Conservation (phyloP, 306 rosid genomes). For the Psophocarpus tetragonolobus region DNA sequence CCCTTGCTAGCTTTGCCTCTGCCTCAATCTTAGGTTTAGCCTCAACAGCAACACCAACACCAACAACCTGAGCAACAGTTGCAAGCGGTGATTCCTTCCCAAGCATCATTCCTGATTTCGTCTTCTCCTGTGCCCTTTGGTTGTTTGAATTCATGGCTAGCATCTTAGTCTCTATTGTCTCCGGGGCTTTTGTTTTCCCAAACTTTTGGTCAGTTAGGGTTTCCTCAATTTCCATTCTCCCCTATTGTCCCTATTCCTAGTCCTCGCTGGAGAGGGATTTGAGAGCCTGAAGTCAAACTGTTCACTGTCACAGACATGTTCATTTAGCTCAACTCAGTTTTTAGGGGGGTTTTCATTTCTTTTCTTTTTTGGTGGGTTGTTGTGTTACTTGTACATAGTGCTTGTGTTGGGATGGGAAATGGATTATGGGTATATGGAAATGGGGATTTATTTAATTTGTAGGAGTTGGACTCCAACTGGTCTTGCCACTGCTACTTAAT, state of each 20-base stretch:
- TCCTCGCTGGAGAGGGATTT: slow-evolving; percentile 78
- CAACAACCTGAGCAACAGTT: slow-evolving; percentile 23
- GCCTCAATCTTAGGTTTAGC: slow-evolving; percentile 1
- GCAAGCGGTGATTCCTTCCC: slow-evolving; percentile 31
- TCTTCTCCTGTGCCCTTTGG: slow-evolving; percentile 76
- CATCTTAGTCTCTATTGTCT: slow-evolving; percentile 64
- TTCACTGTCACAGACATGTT: slow-evolving; percentile 19
- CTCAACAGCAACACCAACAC: not conserved
- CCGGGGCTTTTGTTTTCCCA: slow-evolving; percentile 77
- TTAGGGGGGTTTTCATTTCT: slow-evolving; percentile 5
- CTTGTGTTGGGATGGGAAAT: slow-evolving; percentile 14
- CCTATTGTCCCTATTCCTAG: slow-evolving; percentile 82
- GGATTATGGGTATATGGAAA: too few relatives aligned
- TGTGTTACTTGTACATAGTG: slow-evolving; percentile 56
- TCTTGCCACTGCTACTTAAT: slow-evolving; percentile 47
- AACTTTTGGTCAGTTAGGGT: slow-evolving; percentile 66
- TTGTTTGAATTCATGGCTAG: slow-evolving; percentile 80
- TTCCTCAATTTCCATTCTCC: slow-evolving; percentile 89
- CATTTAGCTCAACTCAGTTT: slow-evolving; percentile 31
- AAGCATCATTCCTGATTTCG: slow-evolving; percentile 51
- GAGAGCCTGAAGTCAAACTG: too few relatives aligned
- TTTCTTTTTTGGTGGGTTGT: not conserved
- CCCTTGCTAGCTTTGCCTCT: slow-evolving; percentile 50
- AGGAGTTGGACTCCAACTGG: slow-evolving; percentile 49
- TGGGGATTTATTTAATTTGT: slow-evolving; percentile 55